Evolutionary conservation across 2,329 filamentous ascomycete species (phyloP).

Genomic region (Fusarium verrucosum): DNA sequence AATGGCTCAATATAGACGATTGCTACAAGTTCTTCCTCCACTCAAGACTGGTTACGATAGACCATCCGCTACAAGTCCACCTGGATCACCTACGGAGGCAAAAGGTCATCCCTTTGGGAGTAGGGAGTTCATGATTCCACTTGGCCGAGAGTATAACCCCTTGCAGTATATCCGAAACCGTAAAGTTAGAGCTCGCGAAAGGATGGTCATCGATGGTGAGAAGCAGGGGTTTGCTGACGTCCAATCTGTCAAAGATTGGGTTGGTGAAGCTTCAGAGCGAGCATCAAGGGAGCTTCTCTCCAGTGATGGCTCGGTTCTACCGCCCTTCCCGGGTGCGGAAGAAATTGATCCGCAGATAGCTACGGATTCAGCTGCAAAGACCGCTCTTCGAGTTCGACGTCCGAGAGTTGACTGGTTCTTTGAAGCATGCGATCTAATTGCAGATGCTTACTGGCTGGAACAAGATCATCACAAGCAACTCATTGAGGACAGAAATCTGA

Average conservation of each 20-base stretch:
- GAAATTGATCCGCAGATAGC: slow-evolving; percentile 54
- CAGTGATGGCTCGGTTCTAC: slow-evolving; percentile 49
- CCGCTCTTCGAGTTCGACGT: slow-evolving; percentile 69
- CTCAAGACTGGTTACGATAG: slow-evolving; percentile 61
- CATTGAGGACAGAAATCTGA: slow-evolving; percentile 82
- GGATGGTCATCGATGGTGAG: slow-evolving; percentile 77
- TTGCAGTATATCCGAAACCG: slow-evolving; percentile 92
- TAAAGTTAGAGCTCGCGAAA: slow-evolving; percentile 82
- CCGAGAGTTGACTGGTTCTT: slow-evolving; percentile 87
- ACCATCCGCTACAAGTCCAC: slow-evolving; percentile 53
- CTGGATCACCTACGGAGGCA: slow-evolving; percentile 51
- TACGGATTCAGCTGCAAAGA: slow-evolving; percentile 56
- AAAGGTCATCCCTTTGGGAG: slow-evolving; percentile 45
- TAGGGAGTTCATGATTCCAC: slow-evolving; percentile 48
- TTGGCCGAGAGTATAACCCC: slow-evolving; percentile 85
- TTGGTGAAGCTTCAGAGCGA: slow-evolving; percentile 68
- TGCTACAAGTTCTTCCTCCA: slow-evolving; percentile 82
- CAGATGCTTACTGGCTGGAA: slow-evolving; percentile 91
- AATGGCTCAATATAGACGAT: slow-evolving; percentile 80
- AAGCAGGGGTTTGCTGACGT: slow-evolving; percentile 81
- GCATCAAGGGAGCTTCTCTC: slow-evolving; percentile 42
- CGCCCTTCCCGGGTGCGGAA: slow-evolving; percentile 58
- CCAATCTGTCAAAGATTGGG: slow-evolving; percentile 76
- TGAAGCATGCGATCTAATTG: slow-evolving; percentile 84
- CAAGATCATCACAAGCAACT: slow-evolving; percentile 80